phyloP scores from a whole-genome alignment of 345 rosid genomes.

The Zanthoxylum bungeanum region DNA sequence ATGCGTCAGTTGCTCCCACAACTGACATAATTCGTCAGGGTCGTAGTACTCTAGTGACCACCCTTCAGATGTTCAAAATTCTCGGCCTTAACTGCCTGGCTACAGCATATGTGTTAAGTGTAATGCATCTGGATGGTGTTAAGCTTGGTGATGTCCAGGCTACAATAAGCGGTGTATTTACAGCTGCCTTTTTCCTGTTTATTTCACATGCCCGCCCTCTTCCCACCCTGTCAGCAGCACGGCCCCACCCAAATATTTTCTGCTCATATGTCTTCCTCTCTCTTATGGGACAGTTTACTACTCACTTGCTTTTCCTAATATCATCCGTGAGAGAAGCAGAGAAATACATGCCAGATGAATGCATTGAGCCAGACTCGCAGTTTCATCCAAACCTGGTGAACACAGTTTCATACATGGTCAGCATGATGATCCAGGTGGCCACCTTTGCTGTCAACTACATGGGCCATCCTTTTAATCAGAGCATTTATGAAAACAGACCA shows the following conservation, averaged over 20 bases:
- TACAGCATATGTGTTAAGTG: conserved; percentile 97
- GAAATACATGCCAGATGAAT: conserved; percentile 96
- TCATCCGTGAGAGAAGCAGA: conserved; percentile 87
- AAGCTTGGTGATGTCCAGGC: conserved; percentile 99
- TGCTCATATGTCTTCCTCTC: conserved; percentile 91
- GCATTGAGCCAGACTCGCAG: conserved; percentile 90
- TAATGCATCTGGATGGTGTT: conserved; percentile 96
- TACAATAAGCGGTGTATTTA: conserved; percentile 93
- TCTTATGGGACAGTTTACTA: conserved; percentile 89
- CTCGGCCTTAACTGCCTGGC: conserved; percentile 99
- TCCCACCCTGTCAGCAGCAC: conserved; percentile 70
- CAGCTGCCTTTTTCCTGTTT: conserved; percentile 95
- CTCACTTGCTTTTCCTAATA: conserved; percentile 72
- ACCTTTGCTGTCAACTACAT: conserved; percentile 96
- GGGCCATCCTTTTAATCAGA: conserved; percentile 98
- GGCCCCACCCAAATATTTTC: conserved; percentile 92
- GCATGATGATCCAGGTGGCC: conserved; percentile 97
- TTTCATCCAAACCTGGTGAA: conserved; percentile 95
- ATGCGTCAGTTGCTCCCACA: conserved; percentile 97
- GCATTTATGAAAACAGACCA: conserved; percentile 84
- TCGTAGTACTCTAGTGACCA: conserved; percentile 97
- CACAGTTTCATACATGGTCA: conserved; percentile 99
- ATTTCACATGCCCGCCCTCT: conserved; percentile 96
- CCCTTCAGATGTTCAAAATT: conserved; percentile 98
- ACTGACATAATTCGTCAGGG: conserved; percentile 96